These are phyloP conservation scores for Aspergillus sojae DNA, from an alignment of 2,329 filamentous ascomycete genomes.

Conservation along the genomic window DNA sequence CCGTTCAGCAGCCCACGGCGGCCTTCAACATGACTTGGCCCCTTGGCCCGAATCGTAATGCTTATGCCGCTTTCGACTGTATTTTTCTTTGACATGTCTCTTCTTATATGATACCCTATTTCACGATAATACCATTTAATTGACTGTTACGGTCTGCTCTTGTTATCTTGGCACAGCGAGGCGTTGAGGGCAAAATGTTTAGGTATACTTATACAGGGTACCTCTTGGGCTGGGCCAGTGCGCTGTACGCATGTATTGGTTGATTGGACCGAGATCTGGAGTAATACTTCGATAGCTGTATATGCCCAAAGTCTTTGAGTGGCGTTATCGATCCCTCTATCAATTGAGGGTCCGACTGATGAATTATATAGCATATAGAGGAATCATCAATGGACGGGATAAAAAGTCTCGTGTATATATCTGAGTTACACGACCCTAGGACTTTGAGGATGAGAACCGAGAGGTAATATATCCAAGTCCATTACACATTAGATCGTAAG, in stretches of 20 bases:
- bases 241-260: neutral
- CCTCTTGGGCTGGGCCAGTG: neutral
- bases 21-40: conserved; percentile 24
- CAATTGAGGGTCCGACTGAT: neutral
- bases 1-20: conserved; percentile 8
- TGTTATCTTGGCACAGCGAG: neutral
- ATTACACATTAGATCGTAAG: neutral
- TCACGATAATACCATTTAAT: neutral
- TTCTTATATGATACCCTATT: conserved; percentile 4
- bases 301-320: neutral
- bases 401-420: too few species aligned
- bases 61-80: conserved; percentile 8
- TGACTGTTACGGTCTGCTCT: neutral
- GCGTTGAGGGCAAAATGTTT: neutral
- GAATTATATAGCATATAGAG: neutral
- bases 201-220: neutral
- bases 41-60: conserved; percentile 19
- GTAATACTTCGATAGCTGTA: neutral
- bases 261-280: neutral
- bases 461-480: neutral
- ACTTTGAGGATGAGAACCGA: neutral
- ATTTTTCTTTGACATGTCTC: neutral
- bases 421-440: too few species aligned
- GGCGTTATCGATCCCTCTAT: neutral
- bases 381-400: too few species aligned